phyloP scores from a whole-genome alignment of 768 basidiomycete species.

The Boletus eberwhitei region DNA sequence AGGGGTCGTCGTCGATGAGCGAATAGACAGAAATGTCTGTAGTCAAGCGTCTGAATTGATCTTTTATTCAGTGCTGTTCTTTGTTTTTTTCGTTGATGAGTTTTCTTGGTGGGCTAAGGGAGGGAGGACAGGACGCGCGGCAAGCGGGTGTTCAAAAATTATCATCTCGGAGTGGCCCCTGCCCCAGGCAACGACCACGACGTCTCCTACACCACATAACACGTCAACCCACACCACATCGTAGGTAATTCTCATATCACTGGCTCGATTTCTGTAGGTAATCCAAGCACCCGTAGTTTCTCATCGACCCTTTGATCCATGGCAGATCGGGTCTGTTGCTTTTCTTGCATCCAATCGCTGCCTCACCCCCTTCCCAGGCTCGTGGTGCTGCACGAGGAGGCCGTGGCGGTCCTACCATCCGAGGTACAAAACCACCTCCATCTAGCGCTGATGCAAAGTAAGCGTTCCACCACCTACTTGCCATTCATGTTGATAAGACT shows the following conservation, averaged over 20 bases:
- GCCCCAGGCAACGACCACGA: slow-evolving; percentile 5
- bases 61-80: slow-evolving; percentile 4
- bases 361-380: slow-evolving; percentile 43
- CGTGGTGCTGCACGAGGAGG: slow-evolving; percentile 55
- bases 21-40: slow-evolving; percentile 12
- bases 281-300: slow-evolving; percentile 6
- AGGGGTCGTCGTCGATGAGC: slow-evolving; percentile 23
- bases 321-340: slow-evolving; percentile 32
- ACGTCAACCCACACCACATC: slow-evolving; percentile 18
- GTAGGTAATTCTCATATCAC: slow-evolving; percentile 12
- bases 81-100: slow-evolving; percentile 1
- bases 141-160: slow-evolving; percentile 36
- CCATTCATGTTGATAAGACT: slow-evolving; percentile 29
- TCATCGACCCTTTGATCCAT: slow-evolving; percentile 9
- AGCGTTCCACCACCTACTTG: slow-evolving; percentile 7
- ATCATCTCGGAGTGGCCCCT: slow-evolving; percentile 2
- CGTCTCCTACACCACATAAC: slow-evolving; percentile 3
- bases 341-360: background rate
- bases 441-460: slow-evolving; percentile 26
- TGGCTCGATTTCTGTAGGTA: slow-evolving; percentile 12
- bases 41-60: slow-evolving; percentile 13
- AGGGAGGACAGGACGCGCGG: slow-evolving; percentile 26
- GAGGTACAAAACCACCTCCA: slow-evolving; percentile 19
- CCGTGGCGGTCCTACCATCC: slow-evolving; percentile 36
- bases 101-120: slow-evolving; percentile 25